Evolutionary conservation across 768 basidiomycete genomes (phyloP), one percentile per base, ranked within the genome.

Genomic region (Boletus rubescentipes): DNA sequence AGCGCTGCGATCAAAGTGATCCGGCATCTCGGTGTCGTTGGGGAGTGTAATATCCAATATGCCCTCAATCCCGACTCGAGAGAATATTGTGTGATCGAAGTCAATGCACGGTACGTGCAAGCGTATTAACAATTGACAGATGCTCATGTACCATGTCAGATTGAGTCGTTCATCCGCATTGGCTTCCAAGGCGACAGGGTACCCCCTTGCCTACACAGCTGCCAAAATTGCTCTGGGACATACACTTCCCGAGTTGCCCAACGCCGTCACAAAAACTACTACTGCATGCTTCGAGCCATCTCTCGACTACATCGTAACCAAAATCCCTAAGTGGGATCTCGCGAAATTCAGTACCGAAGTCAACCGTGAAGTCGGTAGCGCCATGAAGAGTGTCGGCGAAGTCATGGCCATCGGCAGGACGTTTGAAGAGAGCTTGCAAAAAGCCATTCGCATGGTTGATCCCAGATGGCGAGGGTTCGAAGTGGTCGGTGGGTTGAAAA

Each of bases 381-480:
- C 96, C 16, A 98, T 99, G 97, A 99, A 99, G 74, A 94, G 92
- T 15, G 97, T 99, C 50, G 97, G 97, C 50, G 97, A 99, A 72
- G 96, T 99, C 67, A 99, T 99, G 97, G 96, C 96, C 61, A 98
- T 99, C 63, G 97, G 97, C 35, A 89, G 97, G 61, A 99, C 97
- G 1, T 99, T 98, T 63, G 97, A 99, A 73, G 97, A 99, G 72
- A 93, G 91, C 65, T 78, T 99, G 66, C 97, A 98, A 71, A 99
- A 99, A 74, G 97, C 97, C 44, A 90, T 99, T 56, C 89, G 97
- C 58, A 93, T 97, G 77, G 90, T 98, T 35, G 96, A 98, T 71
- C 97, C 97, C 29, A 84, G 91, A 30, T 99, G 92, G 85, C 85
- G 89, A 67, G 97, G 97, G 5, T 99, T 99, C 66, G 95, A 97